Evolutionary conservation across 768 basidiomycete species (phyloP), one percentile per base, ranked within the genome.

Genomic region (Podaxis pistillaris): DNA sequence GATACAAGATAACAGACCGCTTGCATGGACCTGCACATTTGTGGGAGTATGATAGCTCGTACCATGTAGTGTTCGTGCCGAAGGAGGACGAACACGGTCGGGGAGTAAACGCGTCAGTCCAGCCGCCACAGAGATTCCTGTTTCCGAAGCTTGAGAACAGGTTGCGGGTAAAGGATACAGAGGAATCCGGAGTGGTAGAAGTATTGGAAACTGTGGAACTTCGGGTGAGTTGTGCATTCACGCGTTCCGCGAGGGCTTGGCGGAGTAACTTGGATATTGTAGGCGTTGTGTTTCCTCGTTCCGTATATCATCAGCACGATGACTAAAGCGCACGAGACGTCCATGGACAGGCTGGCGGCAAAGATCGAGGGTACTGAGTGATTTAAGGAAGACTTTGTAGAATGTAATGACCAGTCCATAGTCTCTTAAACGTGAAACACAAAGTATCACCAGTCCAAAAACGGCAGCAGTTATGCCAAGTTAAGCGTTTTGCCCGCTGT

Each of bases 261-360:
- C 8, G 33, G 8, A 41, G 9, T 46, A 19, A 46, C 26, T 37
- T 41, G 38, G 28, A 40, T 40, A 37, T 40, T 38, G 9, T 26
- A 79, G 78, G 70, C 67, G 6, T 63, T 76, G 37, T 75, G 70
- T 63, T 63, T 78, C 50, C 63, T 79, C 24, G 66, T 76, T 56
- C 77, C 77, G 1, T 78, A 71, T 56, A 73, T 79, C 52, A 51
- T 69, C 1, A 62, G 67, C 37, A 73, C 73, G 8, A 69, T 77
- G 64, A 67, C 59, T 49, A 68, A 65, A 12, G 67, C 74, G n/a
- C 77, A 77, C 62, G 30, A 56, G 7, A 61, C 62, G 11, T 51
- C 71, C 8, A 65, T 78, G 11, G 71, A 75, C 15, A 65, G 62
- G 33, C 60, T 78, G 26, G 70, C 62, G 6, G 66, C 56, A 4